A percentile compares a stretch with the other conserved stretches of the same genome.
Conservation (phyloP, 768 basidiomycete genomes). For the Lyophyllum decastes region DNA sequence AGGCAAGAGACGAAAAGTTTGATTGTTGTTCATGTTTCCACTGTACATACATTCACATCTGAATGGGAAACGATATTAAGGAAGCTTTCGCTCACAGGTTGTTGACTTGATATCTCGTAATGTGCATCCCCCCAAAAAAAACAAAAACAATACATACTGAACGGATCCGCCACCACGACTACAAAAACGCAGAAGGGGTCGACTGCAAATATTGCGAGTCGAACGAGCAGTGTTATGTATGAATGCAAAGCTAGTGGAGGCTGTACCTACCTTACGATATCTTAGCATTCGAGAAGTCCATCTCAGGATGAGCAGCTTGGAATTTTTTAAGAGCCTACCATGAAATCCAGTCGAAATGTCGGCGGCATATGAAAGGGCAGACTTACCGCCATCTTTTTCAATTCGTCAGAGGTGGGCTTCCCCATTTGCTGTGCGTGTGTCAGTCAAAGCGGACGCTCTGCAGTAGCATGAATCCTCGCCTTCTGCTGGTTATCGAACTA, state of each 20-base stretch:
- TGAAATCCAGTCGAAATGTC: slow-evolving; percentile 2
- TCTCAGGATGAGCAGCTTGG: slow-evolving; percentile 86
- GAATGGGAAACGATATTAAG: neutral
- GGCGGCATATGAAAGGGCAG: no score
- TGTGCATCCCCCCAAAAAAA: no score
- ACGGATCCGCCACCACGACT: neutral
- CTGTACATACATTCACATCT: neutral
- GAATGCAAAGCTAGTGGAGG: neutral
- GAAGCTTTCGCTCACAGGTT: neutral
- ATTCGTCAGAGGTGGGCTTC: slow-evolving; percentile 91
- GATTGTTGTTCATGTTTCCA: slow-evolving; percentile 5
- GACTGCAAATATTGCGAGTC: neutral
- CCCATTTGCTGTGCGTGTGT: slow-evolving; percentile 75
- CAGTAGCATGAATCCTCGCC: slow-evolving; percentile 31
- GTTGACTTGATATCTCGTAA: neutral
- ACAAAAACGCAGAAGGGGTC: neutral
- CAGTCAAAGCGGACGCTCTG: neutral
- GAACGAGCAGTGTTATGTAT: neutral
- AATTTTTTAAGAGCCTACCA: slow-evolving; percentile 82
- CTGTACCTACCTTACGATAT: slow-evolving; percentile 54
- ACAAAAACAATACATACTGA: no score
- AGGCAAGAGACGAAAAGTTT: slow-evolving; percentile 45
- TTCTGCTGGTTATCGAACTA: slow-evolving; percentile 83
- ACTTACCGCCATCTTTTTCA: slow-evolving; percentile 87
- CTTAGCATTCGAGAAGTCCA: slow-evolving; percentile 93